Conservation (phyloP, 441 rosid genomes). For the Arabidopsis hybrid region DNA sequence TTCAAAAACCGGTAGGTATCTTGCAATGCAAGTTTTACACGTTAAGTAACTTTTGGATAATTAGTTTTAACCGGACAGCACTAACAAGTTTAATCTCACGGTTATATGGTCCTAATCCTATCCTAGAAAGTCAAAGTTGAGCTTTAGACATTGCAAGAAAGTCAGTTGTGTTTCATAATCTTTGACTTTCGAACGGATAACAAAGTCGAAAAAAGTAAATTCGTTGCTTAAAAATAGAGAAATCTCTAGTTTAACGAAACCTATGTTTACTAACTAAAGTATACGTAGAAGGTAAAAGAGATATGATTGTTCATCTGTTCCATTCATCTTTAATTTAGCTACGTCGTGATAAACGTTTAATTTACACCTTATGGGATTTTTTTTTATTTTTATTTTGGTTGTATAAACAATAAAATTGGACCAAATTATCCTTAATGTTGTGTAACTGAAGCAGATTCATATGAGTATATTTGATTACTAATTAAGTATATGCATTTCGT, state of each 20-base stretch:
- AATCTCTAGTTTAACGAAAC: slow-evolving; percentile 38
- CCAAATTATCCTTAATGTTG: slow-evolving; percentile 9
- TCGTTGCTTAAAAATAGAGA: slow-evolving; percentile 30
- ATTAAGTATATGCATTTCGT: not conserved
- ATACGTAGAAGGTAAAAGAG: slow-evolving; percentile 30
- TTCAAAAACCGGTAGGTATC: slow-evolving; percentile 28
- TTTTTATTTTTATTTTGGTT: not conserved
- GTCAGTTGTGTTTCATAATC: slow-evolving; percentile 25
- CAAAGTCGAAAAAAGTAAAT: slow-evolving; percentile 25
- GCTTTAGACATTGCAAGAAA: not conserved
- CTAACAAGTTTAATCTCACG: slow-evolving; percentile 1
- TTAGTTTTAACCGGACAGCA: slow-evolving; percentile 5
- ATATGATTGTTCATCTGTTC: slow-evolving; percentile 37
- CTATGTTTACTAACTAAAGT: slow-evolving; percentile 30
- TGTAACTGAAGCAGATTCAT: slow-evolving; percentile 13
- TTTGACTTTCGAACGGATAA: slow-evolving; percentile 33
- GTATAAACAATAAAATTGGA: not conserved
- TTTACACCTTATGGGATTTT: not conserved
- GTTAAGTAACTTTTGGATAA: slow-evolving; percentile 33
- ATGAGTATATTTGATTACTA: not conserved
- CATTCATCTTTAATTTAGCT: slow-evolving; percentile 17
- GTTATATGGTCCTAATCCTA: not conserved
- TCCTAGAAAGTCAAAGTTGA: not conserved
- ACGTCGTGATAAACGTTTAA: not conserved
- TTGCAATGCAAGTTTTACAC: slow-evolving; percentile 33